Evolutionary conservation across 2,329 filamentous ascomycete species (phyloP).

Genomic region (Alternaria tenuissima): DNA sequence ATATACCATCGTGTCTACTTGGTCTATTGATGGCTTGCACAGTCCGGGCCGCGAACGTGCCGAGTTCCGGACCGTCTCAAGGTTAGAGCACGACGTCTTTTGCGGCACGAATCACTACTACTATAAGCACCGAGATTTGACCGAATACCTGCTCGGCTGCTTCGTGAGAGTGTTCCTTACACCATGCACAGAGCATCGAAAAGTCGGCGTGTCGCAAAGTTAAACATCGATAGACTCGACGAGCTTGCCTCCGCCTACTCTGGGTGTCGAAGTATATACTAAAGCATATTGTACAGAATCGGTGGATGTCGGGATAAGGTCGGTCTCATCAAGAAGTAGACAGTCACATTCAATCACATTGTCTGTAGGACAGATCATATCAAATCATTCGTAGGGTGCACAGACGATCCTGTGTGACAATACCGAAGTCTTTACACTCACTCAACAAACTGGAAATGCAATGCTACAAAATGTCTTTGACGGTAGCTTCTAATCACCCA

Average conservation of each 20-base stretch:
- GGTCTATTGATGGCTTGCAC: neutral
- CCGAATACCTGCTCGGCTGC: neutral
- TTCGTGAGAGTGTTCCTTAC: neutral
- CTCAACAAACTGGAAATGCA: neutral
- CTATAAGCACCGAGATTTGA: neutral
- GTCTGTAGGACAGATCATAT: neutral
- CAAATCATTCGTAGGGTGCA: neutral
- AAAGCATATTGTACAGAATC: neutral
- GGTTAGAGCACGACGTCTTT: neutral
- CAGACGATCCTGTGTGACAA: neutral
- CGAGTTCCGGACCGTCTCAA: conserved; percentile 2
- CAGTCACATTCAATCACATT: neutral
- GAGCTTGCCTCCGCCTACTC: neutral
- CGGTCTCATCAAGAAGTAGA: neutral
- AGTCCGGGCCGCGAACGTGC: neutral
- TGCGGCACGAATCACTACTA: neutral
- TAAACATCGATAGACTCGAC: neutral
- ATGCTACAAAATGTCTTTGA: neutral
- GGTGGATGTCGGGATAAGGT: neutral
- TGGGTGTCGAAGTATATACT: neutral
- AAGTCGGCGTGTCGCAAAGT: neutral
- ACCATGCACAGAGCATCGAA: neutral
- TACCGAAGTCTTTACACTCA: neutral
- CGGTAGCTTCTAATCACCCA: neutral
- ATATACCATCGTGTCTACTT: neutral